phyloP scores from a whole-genome alignment of 2,329 filamentous ascomycete species.

The Fusarium sp. region DNA sequence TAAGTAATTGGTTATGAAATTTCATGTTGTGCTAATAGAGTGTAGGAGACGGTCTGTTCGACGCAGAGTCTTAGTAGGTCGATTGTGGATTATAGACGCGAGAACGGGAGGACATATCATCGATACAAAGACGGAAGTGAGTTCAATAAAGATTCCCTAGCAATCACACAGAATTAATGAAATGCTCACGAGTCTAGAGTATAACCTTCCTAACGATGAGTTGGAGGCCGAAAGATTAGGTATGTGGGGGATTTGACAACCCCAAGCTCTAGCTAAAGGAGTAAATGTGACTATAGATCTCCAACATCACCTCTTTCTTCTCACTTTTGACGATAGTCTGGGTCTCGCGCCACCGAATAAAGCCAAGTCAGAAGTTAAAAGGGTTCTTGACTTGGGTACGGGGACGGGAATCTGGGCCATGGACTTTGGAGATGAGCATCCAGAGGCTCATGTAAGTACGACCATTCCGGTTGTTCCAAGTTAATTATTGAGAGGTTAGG shows the following conservation, averaged over 20 bases:
- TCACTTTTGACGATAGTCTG: conserved; percentile 18
- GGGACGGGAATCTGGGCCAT: conserved; percentile 21
- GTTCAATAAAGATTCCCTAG: background rate
- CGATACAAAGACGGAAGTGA: conserved; percentile 17
- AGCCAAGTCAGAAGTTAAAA: background rate
- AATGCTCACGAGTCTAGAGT: background rate
- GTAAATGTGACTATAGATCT: background rate
- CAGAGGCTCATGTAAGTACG: conserved; percentile 12
- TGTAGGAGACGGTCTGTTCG: background rate
- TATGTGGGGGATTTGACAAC: background rate
- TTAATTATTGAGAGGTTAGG: background rate
- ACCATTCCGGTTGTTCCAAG: accelerated
- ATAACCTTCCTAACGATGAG: conserved; percentile 13
- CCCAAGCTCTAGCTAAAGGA: background rate
- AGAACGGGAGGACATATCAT: conserved; percentile 18
- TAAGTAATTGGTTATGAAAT: accelerated
- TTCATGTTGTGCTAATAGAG: background rate
- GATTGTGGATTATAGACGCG: conserved; percentile 9
- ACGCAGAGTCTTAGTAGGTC: conserved; percentile 6
- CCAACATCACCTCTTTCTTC: conserved; percentile 14
- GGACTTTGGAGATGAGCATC: conserved; percentile 27
- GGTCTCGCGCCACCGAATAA: conserved; percentile 8
- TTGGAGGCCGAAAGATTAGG: conserved; percentile 8
- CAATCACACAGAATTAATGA: no score
- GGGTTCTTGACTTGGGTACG: conserved; percentile 11